These are phyloP conservation scores for Exidia glandulosa DNA, from an alignment of 768 basidiomycete genomes.

Conservation along the genomic window DNA sequence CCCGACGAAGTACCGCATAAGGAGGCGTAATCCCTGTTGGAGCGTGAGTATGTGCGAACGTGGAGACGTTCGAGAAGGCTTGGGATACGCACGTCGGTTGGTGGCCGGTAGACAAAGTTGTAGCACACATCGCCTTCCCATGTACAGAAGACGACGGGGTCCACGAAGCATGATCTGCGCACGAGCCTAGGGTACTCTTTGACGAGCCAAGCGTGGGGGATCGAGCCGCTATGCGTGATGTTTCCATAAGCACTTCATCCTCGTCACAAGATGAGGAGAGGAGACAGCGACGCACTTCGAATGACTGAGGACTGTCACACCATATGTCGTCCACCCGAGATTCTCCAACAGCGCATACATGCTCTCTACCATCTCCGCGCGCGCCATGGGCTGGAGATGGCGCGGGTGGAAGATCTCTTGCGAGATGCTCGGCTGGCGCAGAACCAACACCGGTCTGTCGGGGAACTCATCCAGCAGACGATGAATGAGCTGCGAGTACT, in stretches of 20 bases:
- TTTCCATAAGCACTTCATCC: no score
- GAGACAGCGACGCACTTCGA: constrained; percentile 53
- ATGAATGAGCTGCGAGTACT: constrained; percentile 52
- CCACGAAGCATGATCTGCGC: constrained; percentile 75
- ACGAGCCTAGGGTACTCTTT: constrained; percentile 64
- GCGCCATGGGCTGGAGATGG: constrained; percentile 61
- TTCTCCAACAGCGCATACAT: constrained; percentile 46
- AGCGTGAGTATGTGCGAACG: constrained; percentile 2
- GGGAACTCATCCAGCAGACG: constrained; percentile 45
- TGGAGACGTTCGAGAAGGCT: not conserved
- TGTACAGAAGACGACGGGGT: constrained; percentile 68
- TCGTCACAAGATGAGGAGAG: constrained; percentile 2
- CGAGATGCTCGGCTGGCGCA: constrained; percentile 76
- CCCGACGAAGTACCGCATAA: constrained; percentile 82
- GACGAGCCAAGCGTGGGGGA: constrained; percentile 81
- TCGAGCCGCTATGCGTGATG: constrained; percentile 74
- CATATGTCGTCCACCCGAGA: constrained; percentile 51
- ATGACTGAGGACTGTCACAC: constrained; percentile 75
- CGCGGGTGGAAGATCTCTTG: constrained; percentile 71
- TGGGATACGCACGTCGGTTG: constrained; percentile 41
- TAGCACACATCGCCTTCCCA: constrained; percentile 96
- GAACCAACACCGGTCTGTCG: constrained; percentile 65
- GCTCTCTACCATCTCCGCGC: constrained; percentile 43
- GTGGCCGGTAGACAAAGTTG: constrained; percentile 74
- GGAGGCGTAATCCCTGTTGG: constrained; percentile 56